A percentile compares a stretch with the other conserved stretches of the same genome.
Conservation (phyloP, 2,329 filamentous ascomycete species). For the Fusarium circinatum region DNA sequence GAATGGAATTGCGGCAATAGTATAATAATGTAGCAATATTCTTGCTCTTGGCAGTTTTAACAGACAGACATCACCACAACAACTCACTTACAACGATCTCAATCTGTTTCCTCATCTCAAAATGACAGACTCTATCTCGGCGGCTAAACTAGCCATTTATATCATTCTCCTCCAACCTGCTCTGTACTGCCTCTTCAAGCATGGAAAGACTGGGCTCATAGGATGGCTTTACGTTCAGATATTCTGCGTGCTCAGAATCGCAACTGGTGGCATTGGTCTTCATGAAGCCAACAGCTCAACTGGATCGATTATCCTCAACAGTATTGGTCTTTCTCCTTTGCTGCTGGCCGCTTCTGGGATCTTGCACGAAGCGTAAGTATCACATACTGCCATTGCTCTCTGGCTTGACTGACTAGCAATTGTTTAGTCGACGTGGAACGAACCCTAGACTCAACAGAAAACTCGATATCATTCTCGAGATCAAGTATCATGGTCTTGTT, state of each 20-base stretch:
- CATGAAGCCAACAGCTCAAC: neutral
- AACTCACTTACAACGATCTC: neutral
- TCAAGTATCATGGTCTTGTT: constrained; percentile 9
- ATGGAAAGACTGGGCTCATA: constrained; percentile 11
- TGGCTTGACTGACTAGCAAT: too few relatives aligned
- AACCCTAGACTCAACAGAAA: constrained; percentile 14
- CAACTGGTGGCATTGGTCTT: constrained; percentile 7
- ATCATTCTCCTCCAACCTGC: constrained; percentile 14
- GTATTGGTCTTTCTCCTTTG: constrained; percentile 12
- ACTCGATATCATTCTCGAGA: constrained; percentile 7
- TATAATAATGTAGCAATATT: neutral
- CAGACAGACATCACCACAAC: neutral
- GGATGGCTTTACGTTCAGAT: constrained; percentile 16
- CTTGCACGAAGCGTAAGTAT: constrained; percentile 12
- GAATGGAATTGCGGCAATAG: neutral
- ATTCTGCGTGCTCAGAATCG: constrained; percentile 12
- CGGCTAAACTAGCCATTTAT: constrained; percentile 4
- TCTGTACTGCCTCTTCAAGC: constrained; percentile 13
- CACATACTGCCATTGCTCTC: too few relatives aligned
- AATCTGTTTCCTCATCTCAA: neutral
- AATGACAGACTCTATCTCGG: constrained; percentile 10
- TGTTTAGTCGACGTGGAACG: neutral
- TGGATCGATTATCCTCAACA: constrained; percentile 2
- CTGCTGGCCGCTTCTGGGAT: constrained; percentile 10
- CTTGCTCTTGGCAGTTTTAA: neutral